Conservation (phyloP, 768 basidiomycete species). For the Vararia minispora region DNA sequence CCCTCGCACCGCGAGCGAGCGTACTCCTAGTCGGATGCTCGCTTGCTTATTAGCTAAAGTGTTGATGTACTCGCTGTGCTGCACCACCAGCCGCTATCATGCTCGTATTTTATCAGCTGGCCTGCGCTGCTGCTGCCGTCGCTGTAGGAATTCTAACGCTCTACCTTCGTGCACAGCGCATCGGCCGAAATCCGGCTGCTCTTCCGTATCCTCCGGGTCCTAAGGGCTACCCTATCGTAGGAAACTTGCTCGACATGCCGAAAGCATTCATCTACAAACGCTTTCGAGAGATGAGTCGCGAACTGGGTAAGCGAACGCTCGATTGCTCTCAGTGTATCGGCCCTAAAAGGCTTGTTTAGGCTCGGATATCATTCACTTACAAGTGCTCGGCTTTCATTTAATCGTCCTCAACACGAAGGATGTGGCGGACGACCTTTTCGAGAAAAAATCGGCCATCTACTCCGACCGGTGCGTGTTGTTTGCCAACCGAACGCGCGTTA, state of each 20-base stretch:
- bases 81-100: no score
- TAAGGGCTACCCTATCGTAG: slow-evolving; percentile 14
- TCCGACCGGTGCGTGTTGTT: slow-evolving; percentile 19
- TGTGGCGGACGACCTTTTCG: slow-evolving; percentile 25
- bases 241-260: slow-evolving; percentile 16
- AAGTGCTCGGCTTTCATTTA: slow-evolving; percentile 17
- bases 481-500: no score
- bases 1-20: no score
- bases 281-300: slow-evolving; percentile 11
- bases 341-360: slow-evolving; percentile 5
- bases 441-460: slow-evolving; percentile 27
- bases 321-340: not conserved
- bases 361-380: slow-evolving; percentile 21
- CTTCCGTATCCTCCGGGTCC: slow-evolving; percentile 17
- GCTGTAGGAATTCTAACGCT: no score
- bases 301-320: slow-evolving; percentile 4
- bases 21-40: no score
- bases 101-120: no score
- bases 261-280: slow-evolving; percentile 13
- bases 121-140: no score
- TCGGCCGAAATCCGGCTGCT: slow-evolving; percentile 10
- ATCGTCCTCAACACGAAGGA: slow-evolving; percentile 25
- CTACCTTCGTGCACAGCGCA: slow-evolving; percentile 6
- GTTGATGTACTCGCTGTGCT: no score
- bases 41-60: no score